Evolutionary conservation across 805 yeast genomes (phyloP).

Genomic region (Cyberlindnera xishuangbannaensis): DNA sequence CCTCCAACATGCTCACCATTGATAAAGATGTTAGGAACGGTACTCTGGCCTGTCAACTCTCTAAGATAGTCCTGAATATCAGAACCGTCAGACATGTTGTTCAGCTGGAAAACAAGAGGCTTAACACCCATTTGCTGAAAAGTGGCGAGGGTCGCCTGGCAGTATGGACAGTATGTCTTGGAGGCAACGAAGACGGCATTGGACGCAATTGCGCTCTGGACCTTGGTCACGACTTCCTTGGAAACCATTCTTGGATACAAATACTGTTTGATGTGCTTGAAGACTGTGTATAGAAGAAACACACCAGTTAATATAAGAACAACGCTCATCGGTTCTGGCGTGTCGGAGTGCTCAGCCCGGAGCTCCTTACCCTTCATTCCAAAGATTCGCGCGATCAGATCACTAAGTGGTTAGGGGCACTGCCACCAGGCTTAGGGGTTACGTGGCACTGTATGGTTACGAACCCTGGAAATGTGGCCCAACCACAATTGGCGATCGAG

Average conservation of each 20-base stretch:
- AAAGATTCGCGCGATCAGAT: too few relatives aligned
- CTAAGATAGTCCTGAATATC: conserved; percentile 76
- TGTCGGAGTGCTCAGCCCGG: too few relatives aligned
- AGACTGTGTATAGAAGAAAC: too few relatives aligned
- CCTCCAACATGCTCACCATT: conserved; percentile 94
- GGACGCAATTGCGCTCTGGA: conserved; percentile 55
- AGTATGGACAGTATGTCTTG: conserved; percentile 69
- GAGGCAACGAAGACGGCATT: conserved; percentile 78
- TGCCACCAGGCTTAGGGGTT: too few relatives aligned
- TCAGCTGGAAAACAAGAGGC: conserved; percentile 39
- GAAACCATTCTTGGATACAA: conserved; percentile 60
- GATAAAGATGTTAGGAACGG: conserved; percentile 91
- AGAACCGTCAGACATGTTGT: conserved; percentile 62
- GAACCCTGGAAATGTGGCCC: too few relatives aligned
- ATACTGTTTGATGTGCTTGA: too few relatives aligned
- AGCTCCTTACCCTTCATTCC: too few relatives aligned
- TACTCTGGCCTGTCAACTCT: conserved; percentile 80
- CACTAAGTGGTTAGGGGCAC: too few relatives aligned
- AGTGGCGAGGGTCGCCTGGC: conserved; percentile 40
- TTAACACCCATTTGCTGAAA: conserved; percentile 36
- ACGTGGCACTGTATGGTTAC: too few relatives aligned
- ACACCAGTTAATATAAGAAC: too few relatives aligned
- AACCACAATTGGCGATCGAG: too few relatives aligned
- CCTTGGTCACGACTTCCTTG: conserved; percentile 49
- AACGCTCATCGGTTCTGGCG: too few relatives aligned